A percentile compares a stretch with the other conserved stretches of the same genome.
phyloP scores from a whole-genome alignment of 768 basidiomycete genomes.

The Obba rivulosa region DNA sequence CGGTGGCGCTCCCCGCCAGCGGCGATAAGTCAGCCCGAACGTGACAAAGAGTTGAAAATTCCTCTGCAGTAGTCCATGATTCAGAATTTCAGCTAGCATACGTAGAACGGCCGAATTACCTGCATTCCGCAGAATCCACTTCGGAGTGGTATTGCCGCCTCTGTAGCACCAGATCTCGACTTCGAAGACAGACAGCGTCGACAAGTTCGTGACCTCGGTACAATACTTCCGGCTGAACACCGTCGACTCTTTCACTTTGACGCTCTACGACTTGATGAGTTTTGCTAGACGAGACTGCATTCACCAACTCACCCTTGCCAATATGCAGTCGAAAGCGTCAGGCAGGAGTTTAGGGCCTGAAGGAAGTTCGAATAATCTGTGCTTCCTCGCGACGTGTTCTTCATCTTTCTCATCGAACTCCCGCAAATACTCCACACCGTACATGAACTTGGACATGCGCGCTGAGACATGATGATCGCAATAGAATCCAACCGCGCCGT shows the following conservation, averaged over 20 bases:
- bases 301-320: conserved; percentile 50
- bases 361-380: conserved; percentile 67
- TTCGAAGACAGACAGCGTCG: conserved; percentile 74
- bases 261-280: conserved; percentile 34
- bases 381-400: conserved; percentile 60
- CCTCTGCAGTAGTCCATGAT: conserved; percentile 32
- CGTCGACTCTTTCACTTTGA: conserved; percentile 76
- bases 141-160: conserved; percentile 64
- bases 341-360: conserved; percentile 74
- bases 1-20: conserved; percentile 62
- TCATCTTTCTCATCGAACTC: conserved; percentile 60
- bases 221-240: conserved; percentile 81
- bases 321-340: conserved; percentile 79
- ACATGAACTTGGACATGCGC: conserved; percentile 74
- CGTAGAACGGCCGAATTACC: conserved; percentile 16
- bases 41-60: conserved; percentile 72
- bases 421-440: conserved; percentile 75
- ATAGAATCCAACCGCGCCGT: conserved; percentile 81
- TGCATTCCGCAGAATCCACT: conserved; percentile 66
- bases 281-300: conserved; percentile 3
- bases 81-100: neutral
- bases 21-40: conserved; percentile 76
- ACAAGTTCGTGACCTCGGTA: conserved; percentile 72
- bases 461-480: conserved; percentile 82
- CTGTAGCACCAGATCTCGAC: conserved; percentile 84